phyloP scores from a whole-genome alignment of 495 filamentous ascomycete species.

The Tuber calosporum region DNA sequence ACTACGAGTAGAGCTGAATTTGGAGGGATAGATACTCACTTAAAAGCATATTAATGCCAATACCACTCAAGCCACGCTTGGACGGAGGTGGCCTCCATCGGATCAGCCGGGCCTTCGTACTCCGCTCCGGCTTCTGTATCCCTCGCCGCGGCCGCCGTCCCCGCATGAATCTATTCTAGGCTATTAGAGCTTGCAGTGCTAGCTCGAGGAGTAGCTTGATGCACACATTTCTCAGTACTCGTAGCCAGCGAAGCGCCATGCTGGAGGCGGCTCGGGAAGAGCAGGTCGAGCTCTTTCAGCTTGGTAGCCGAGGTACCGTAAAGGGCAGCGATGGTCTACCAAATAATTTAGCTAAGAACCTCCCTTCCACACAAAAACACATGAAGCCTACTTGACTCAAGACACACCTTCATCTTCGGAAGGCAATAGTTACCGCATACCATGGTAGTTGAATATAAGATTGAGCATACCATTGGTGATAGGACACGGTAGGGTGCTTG shows the following conservation, averaged over 20 bases:
- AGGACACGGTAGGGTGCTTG: background rate
- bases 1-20: background rate
- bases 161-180: slow-evolving; percentile 10
- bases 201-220: slow-evolving; percentile 8
- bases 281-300: background rate
- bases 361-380: background rate
- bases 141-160: background rate
- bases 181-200: slow-evolving; percentile 17
- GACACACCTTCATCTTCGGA: background rate
- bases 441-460: no score
- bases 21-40: slow-evolving; percentile 17
- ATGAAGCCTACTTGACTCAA: background rate
- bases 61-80: slow-evolving; percentile 38
- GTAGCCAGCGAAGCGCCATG: slow-evolving; percentile 9
- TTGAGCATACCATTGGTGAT: no score
- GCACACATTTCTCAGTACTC: slow-evolving; percentile 6
- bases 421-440: background rate
- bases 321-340: background rate
- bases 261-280: slow-evolving; percentile 13
- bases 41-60: slow-evolving; percentile 39
- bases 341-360: background rate
- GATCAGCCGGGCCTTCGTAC: slow-evolving; percentile 34
- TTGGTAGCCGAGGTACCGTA: background rate
- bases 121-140: slow-evolving; percentile 26
- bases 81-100: slow-evolving; percentile 37